Conservation (phyloP, 2,329 filamentous ascomycete species). For the Escovopsis sp. region DNA sequence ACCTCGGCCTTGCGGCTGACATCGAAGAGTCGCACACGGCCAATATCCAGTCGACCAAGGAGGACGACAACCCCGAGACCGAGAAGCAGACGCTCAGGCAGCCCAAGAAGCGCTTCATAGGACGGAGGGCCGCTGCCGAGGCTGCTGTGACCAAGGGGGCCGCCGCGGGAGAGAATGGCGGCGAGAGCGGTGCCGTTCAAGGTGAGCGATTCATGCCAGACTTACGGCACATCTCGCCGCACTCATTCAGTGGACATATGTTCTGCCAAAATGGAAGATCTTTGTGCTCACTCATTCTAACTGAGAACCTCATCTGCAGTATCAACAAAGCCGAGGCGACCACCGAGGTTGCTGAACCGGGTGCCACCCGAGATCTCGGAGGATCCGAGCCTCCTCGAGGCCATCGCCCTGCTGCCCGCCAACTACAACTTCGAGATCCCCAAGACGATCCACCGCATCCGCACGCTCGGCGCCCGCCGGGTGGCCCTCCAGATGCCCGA, state of each 20-base stretch:
- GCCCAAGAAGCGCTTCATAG: constrained; percentile 75
- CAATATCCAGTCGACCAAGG: constrained; percentile 12
- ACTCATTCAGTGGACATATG: not conserved
- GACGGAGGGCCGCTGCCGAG: constrained; percentile 57
- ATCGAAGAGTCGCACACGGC: constrained; percentile 36
- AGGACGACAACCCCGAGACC: constrained; percentile 5
- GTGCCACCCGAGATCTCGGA: constrained; percentile 78
- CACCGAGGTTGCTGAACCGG: constrained; percentile 73
- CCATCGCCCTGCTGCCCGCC: constrained; percentile 71
- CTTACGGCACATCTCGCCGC: not conserved
- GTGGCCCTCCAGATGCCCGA: constrained; percentile 97
- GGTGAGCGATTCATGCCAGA: constrained; percentile 31
- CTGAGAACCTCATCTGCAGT: not conserved
- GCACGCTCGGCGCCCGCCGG: constrained; percentile 59
- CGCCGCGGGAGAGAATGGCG: constrained; percentile 8
- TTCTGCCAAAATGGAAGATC: no score
- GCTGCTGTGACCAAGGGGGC: constrained; percentile 32
- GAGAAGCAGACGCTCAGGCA: no score
- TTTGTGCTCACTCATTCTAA: no score
- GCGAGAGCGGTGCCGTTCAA: constrained; percentile 22
- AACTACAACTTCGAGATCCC: constrained; percentile 99
- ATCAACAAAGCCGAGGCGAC: constrained; percentile 59
- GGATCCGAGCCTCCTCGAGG: constrained; percentile 71
- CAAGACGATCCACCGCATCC: constrained; percentile 92
- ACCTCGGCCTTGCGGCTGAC: constrained; percentile 54